phyloP scores from a whole-genome alignment of 148 eudicot species.

The Gaultheria prostrata region DNA sequence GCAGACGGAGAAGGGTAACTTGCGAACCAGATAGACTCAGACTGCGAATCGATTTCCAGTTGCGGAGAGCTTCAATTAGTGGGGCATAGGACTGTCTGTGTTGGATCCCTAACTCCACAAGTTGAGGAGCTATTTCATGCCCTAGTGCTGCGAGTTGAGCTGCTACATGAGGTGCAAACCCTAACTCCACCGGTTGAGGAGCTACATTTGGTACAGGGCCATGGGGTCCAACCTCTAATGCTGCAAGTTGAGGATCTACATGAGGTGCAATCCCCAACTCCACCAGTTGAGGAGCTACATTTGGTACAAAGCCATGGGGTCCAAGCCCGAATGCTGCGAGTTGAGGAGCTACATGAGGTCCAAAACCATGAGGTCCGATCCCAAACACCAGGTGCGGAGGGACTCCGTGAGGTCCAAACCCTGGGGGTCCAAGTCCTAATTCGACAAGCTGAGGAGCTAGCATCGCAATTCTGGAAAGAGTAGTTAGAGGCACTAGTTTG shows the following conservation, averaged over 20 bases:
- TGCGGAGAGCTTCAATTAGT: neutral
- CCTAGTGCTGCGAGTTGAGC: neutral
- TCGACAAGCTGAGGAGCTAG: slow-evolving; percentile 8
- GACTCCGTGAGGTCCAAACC: neutral
- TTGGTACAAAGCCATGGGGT: neutral
- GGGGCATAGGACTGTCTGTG: neutral
- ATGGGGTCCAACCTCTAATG: neutral
- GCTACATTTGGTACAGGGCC: neutral
- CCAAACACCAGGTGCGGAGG: neutral
- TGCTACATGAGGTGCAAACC: neutral
- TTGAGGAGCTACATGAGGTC: neutral
- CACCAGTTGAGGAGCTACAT: neutral
- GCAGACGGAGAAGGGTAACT: neutral
- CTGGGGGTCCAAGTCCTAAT: neutral
- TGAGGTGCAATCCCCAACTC: neutral
- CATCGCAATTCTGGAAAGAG: neutral
- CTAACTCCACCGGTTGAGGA: neutral
- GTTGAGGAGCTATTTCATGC: neutral
- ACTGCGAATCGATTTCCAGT: neutral
- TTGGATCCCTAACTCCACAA: neutral
- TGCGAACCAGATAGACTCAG: neutral
- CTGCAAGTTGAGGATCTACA: neutral
- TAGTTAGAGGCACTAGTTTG: neutral
- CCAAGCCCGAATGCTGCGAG: neutral
- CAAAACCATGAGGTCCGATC: neutral